phyloP scores from a whole-genome alignment of 2,329 filamentous ascomycete genomes.

The Bisporella sp. region DNA sequence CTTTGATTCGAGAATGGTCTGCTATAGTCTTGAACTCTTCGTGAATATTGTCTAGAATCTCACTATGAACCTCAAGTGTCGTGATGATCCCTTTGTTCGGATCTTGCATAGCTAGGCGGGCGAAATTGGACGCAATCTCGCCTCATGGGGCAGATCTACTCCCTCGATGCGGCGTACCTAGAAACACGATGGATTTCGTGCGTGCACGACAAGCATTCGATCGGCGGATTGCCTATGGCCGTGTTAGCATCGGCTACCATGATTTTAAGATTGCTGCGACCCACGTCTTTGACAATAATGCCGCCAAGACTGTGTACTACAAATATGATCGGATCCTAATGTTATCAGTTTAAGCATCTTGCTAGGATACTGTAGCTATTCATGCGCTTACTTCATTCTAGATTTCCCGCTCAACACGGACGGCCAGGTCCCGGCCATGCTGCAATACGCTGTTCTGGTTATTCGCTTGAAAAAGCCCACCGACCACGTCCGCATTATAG shows the following conservation, averaged over 20 bases:
- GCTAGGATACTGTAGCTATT: no score
- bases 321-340: neutral
- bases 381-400: no score
- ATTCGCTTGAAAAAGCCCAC: no score
- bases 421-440: no score
- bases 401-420: no score
- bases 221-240: neutral
- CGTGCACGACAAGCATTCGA: neutral
- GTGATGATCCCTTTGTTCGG: constrained; percentile 28
- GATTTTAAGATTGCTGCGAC: neutral
- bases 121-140: constrained; percentile 5
- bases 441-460: no score
- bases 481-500: no score
- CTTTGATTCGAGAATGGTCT: constrained; percentile 20
- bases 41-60: constrained; percentile 28
- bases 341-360: no score
- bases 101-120: constrained; percentile 28
- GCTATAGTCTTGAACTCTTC: constrained; percentile 20
- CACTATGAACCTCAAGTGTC: constrained; percentile 27
- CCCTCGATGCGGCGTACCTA: constrained; percentile 5
- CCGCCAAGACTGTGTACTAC: neutral
- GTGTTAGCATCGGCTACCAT: neutral
- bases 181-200: constrained; percentile 3
- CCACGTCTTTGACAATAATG: neutral
- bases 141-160: neutral